Base-by-base conservation (phyloP, 2,329 filamentous ascomycete genomes). In the Pyricularia grisea region DNA sequence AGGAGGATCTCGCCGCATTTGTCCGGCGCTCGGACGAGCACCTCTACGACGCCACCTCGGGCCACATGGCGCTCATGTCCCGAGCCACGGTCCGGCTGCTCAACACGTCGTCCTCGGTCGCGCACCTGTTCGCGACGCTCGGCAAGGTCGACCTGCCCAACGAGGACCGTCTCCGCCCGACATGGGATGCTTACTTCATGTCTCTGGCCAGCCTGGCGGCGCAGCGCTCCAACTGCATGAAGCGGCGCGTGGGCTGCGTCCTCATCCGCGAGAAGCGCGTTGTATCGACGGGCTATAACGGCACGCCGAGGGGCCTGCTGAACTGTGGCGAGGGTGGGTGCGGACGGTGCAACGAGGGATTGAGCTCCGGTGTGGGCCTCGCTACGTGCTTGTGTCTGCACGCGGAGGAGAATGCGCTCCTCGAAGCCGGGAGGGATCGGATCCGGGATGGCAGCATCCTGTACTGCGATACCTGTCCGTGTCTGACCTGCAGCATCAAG, bases 171-270 rank as follows among this genome's bases (percentile, higher is more conserved):
- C 84, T 99, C 50, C 88, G 95, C 1, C 95, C 95, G 0, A 90
- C 88, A 66, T 99, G 95, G 95, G 95, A 99, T 79, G 90, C 92
- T 75, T 99, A 99, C 81, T 99, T 99, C 77, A 99, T 99, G 95
- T 88, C 92, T 60, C 84, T 99, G n/a, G 94, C 95, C 5, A 93
- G 92, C 42, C 87, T 99, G 66, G 95, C 95, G 9, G 92, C 94
- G 0, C 91, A 93, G 73, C 87, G 95, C 72, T 93, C 90, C 76
- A 99, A 99, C 79, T 99, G 95, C 82, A 99, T 99, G 95, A 97
- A 98, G 81, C 87, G 95, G 33, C 89, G 94, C 72, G 95, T 99
- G 1, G 95, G 95, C 9, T 97, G 94, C 80, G 95, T 98, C 7
- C 85, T 99, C 11, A 94, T 98, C 42, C 85, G 90, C 72, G 90